Conservation (phyloP, 1,284 basidiomycete species). For the Termitomyces sp. region DNA sequence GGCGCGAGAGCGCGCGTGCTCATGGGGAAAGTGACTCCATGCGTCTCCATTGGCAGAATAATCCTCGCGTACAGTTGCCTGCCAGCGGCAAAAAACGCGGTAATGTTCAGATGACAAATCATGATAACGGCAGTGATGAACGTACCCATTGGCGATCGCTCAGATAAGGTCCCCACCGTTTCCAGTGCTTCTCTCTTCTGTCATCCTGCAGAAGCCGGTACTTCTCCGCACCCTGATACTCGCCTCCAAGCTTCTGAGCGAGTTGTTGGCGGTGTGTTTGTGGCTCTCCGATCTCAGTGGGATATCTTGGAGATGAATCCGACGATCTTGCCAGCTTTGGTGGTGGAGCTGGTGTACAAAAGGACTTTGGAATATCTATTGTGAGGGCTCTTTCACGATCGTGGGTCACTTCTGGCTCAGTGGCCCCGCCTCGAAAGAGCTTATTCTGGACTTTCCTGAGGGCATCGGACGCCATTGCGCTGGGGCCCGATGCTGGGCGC, state of each 20-base stretch:
- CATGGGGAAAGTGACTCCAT: slow-evolving; percentile 97
- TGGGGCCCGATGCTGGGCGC: background rate
- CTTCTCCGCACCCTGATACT: slow-evolving; percentile 65
- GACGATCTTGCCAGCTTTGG: slow-evolving; percentile 42
- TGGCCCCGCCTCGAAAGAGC: slow-evolving; percentile 54
- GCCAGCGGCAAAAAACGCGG: slow-evolving; percentile 8
- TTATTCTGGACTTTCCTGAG: slow-evolving; percentile 69
- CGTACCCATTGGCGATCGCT: slow-evolving; percentile 96
- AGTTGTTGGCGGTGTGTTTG: slow-evolving; percentile 53
- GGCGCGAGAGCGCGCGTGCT: slow-evolving; percentile 88
- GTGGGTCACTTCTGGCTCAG: slow-evolving; percentile 14
- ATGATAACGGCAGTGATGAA: slow-evolving; percentile 14
- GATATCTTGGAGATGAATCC: slow-evolving; percentile 30
- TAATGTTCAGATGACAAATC: background rate
- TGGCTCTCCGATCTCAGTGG: slow-evolving; percentile 23
- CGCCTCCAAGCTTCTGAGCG: slow-evolving; percentile 48
- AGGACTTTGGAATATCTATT: slow-evolving; percentile 73
- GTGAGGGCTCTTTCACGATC: slow-evolving; percentile 47
- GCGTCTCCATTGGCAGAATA: slow-evolving; percentile 96
- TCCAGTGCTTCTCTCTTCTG: slow-evolving; percentile 81
- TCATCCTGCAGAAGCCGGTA: slow-evolving; percentile 71
- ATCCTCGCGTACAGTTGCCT: slow-evolving; percentile 97
- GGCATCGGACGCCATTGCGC: slow-evolving; percentile 34
- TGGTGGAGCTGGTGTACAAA: slow-evolving; percentile 31
- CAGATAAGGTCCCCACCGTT: slow-evolving; percentile 97